Percentiles rank a stretch among this genome's conserved stretches.
These are phyloP conservation scores for Dorcoceras hygrometricum DNA, from an alignment of 257 asterid species.

Conservation along the genomic window DNA sequence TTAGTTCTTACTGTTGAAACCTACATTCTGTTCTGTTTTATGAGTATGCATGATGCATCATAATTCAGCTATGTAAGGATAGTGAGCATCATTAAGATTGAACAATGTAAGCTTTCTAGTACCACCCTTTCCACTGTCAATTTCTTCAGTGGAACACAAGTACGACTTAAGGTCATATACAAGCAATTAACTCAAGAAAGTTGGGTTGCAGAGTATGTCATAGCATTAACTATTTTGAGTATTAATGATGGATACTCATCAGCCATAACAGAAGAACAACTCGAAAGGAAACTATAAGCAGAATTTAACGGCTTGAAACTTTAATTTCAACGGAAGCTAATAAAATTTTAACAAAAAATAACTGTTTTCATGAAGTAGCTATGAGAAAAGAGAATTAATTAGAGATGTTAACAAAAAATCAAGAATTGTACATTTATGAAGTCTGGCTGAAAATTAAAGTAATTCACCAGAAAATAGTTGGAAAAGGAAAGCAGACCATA, in stretches of 20 bases:
- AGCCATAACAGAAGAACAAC: neutral
- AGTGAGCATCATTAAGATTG: neutral
- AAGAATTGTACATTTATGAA: neutral
- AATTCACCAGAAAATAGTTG: neutral
- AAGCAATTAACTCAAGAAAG: neutral
- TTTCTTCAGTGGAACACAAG: neutral
- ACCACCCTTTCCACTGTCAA: neutral
- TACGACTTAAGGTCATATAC: no score
- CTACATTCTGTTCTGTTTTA: neutral
- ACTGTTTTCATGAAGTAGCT: conserved; percentile 3
- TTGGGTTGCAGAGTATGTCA: neutral
- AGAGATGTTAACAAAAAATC: conserved; percentile 2
- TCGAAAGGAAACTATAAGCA: conserved; percentile 2
- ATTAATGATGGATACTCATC: neutral
- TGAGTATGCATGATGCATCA: conserved; percentile 3
- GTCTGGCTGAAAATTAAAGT: neutral
- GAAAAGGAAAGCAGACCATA: neutral
- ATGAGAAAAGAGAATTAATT: neutral
- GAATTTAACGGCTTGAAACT: neutral
- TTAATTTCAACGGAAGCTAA: neutral
- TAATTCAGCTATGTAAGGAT: neutral
- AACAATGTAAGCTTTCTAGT: neutral
- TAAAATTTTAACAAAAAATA: conserved; percentile 1
- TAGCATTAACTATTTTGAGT: neutral
- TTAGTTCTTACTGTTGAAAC: conserved; percentile 19